Percentiles rank a stretch among this genome's conserved stretches.
Conservation (phyloP, 225 moss, liverwort and hornwort genomes). For the Polytrichum formosum region DNA sequence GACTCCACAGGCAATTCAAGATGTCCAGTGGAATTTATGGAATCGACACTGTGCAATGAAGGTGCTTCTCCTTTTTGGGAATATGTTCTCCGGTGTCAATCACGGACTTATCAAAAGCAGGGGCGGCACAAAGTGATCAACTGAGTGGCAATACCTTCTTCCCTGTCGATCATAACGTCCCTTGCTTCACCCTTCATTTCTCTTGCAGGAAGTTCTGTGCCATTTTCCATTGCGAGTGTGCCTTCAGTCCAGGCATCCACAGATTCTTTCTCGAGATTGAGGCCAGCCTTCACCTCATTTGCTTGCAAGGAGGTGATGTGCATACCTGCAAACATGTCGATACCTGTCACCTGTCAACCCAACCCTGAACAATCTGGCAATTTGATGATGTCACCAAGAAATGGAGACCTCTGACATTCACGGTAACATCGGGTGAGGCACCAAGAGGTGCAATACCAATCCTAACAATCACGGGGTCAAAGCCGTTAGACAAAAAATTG, state of each 20-base stretch:
- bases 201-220: no score
- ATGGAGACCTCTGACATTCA: not conserved
- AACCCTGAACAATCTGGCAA: not conserved
- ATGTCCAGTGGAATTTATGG: slow-evolving; percentile 21
- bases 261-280: slow-evolving; percentile 28
- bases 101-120: no score
- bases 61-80: slow-evolving; percentile 24
- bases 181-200: no score
- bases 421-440: no score
- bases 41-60: slow-evolving; percentile 25
- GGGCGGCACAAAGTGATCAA: no score
- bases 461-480: no score
- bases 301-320: slow-evolving; percentile 34
- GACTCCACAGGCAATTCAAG: slow-evolving; percentile 15
- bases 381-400: not conserved
- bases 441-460: no score
- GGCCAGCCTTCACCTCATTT: slow-evolving; percentile 24
- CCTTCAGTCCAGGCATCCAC: slow-evolving; percentile 38
- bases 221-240: slow-evolving; percentile 1
- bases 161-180: no score
- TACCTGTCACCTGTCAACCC: slow-evolving; percentile 18
- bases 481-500: no score
- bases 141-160: no score
- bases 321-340: slow-evolving; percentile 27
- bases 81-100: slow-evolving; percentile 36